Evolutionary conservation across 2,329 filamentous ascomycete genomes (phyloP).

Genomic region (Colletotrichum sp.): DNA sequence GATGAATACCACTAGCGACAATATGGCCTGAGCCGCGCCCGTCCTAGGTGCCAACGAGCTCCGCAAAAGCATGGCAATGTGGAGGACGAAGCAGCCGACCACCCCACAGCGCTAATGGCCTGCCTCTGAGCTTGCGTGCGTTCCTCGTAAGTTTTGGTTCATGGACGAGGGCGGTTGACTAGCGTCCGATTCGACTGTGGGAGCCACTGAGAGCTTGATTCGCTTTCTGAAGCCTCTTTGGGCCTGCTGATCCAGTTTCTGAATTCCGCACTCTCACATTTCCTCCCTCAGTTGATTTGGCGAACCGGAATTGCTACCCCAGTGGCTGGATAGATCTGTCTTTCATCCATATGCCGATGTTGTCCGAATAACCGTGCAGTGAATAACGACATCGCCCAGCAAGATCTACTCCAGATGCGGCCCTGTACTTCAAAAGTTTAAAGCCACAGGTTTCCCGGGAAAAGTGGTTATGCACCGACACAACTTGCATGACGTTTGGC

Average conservation of each 20-base stretch:
- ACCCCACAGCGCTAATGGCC: not conserved
- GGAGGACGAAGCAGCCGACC: not conserved
- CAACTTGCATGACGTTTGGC: not conserved
- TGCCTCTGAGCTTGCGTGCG: not conserved
- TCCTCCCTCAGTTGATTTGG: not conserved
- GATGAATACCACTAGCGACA: not conserved
- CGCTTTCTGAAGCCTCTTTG: slow-evolving; percentile 23
- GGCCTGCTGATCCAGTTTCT: not conserved
- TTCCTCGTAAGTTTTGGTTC: slow-evolving; percentile 2
- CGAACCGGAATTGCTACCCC: not conserved
- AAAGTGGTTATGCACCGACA: not conserved
- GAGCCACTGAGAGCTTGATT: slow-evolving; percentile 20
- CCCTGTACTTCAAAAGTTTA: not conserved
- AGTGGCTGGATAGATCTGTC: not conserved
- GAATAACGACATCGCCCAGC: not conserved
- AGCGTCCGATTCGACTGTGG: slow-evolving; percentile 15
- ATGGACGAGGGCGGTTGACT: slow-evolving; percentile 6
- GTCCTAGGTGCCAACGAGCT: slow-evolving; percentile 8
- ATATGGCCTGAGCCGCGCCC: slow-evolving; percentile 17
- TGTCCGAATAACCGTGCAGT: not conserved
- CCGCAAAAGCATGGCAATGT: slow-evolving; percentile 18
- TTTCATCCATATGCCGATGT: not conserved
- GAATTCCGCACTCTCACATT: slow-evolving; percentile 4
- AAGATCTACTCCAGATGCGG: not conserved
- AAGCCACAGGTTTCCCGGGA: not conserved